Base-by-base conservation (phyloP, 306 rosid species). In the Acmispon strigosus region DNA sequence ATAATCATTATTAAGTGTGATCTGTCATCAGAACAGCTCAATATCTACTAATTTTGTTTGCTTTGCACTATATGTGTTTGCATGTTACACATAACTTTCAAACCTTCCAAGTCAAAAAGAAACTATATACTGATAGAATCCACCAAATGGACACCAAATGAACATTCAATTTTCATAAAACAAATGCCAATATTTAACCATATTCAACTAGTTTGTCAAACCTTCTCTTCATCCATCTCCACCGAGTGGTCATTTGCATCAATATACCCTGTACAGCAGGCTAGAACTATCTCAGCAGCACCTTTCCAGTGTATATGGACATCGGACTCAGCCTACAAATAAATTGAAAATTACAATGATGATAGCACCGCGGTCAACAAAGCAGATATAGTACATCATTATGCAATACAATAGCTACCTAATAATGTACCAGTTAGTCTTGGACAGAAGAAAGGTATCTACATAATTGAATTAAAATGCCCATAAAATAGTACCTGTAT, bases 221-320 rank as follows among this genome's bases (percentile, higher is more conserved):
- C 99, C 97, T 91, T 86, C 56, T 89, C 89, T 14, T 94, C 82
- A 61, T 82, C 92, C 95, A 95, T 77, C 62, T 66, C 54, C 63
- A 70, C 81, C 44, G 60, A 22, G 13, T 79, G 86, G 76, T 76
- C 90, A 72, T 82, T 64, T 27, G 69, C 62, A 81, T 84, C 90
- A 44, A 91, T 59, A 62, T 78, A 89, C 34, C 56, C 36, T 3
- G 91, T 82, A 66, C 99, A 95, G 14, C 84, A 79, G 56, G 92
- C 91, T 56, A 95, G 84, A 39, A 95, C 89, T 62, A 95, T 82
- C 78, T 95, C 99, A 67, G 99, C 99, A 56, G 99, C 99, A 66
- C 99, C 99, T 81, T 95, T 95, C 99, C 99, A 95, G 62, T 95
- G 97, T 77, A 95, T 71, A 78, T 86, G 97, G 66, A 89, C 90